A percentile compares a stretch with the other conserved stretches of the same genome.
phyloP scores from a whole-genome alignment of 78 protist species.

The Chrysochromulina tobinii region DNA sequence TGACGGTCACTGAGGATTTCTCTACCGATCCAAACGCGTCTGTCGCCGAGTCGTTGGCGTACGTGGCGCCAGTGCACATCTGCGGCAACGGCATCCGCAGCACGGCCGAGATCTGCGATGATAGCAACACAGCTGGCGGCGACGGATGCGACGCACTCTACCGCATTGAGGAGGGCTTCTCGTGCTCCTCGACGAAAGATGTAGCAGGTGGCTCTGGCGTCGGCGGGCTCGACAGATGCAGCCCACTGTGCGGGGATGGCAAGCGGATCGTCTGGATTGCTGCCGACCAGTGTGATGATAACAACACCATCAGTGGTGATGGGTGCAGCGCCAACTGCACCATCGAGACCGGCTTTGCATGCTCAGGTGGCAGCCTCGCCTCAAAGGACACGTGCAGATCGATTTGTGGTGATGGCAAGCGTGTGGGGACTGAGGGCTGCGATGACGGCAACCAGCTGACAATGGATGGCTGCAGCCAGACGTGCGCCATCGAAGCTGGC shows the following conservation, averaged over 20 bases:
- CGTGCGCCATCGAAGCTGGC: neutral
- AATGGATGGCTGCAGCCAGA: neutral
- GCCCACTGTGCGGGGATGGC: neutral
- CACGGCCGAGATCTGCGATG: conserved; percentile 11
- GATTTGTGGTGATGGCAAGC: neutral
- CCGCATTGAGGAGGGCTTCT: neutral
- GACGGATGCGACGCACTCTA: neutral
- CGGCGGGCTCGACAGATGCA: neutral
- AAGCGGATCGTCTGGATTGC: neutral
- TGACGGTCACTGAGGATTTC: neutral
- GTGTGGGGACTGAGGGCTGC: neutral
- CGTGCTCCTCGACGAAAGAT: neutral
- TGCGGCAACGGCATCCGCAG: conserved; percentile 15
- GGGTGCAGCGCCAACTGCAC: neutral
- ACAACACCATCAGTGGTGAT: neutral
- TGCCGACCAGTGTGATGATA: conserved; percentile 1
- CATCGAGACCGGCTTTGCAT: neutral
- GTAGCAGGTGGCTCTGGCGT: neutral
- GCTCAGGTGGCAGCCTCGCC: neutral
- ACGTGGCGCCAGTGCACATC: neutral
- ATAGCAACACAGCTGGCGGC: neutral
- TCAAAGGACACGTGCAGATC: neutral
- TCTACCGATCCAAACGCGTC: neutral
- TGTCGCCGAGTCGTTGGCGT: neutral
- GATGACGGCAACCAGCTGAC: neutral